These are phyloP conservation scores for Marasmius oreades DNA, from an alignment of 1,284 basidiomycete species.

Conservation along the genomic window DNA sequence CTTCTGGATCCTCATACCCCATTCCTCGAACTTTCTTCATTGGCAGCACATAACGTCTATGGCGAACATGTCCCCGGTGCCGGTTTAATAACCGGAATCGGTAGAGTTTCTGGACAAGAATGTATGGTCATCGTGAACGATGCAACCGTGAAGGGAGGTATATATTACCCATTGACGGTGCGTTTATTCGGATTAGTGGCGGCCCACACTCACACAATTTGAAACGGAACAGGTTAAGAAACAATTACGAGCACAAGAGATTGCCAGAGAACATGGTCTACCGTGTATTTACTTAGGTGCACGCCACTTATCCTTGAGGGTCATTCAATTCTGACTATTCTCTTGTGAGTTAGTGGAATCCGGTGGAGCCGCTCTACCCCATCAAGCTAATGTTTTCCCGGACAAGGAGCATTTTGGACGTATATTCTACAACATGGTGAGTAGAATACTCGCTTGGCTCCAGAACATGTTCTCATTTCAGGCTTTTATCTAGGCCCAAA, in stretches of 20 bases:
- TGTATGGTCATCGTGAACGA: constrained; percentile 93
- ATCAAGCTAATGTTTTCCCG: constrained; percentile 91
- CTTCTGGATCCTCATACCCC: constrained; percentile 86
- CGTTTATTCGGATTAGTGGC: constrained; percentile 17
- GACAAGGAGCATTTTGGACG: constrained; percentile 93
- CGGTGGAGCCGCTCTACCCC: constrained; percentile 89
- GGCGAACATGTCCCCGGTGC: constrained; percentile 81
- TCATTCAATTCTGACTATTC: constrained; percentile 12
- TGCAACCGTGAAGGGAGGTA: constrained; percentile 91
- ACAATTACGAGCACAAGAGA: constrained; percentile 90
- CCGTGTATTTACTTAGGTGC: constrained; percentile 91
- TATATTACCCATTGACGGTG: constrained; percentile 90
- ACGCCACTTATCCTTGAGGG: constrained; percentile 11
- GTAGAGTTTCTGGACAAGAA: constrained; percentile 75
- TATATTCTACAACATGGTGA: constrained; percentile 96
- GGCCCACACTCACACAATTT: constrained; percentile 2
- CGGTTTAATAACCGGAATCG: constrained; percentile 89
- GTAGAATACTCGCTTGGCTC: constrained; percentile 13
- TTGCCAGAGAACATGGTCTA: constrained; percentile 85
- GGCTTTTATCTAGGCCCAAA: constrained; percentile 59
- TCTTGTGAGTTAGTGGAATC: constrained; percentile 70
- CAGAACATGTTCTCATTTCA: constrained; percentile 10
- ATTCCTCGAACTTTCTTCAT: constrained; percentile 83
- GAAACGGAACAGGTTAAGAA: constrained; percentile 74
- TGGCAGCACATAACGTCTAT: constrained; percentile 90